Evolutionary conservation across 73 alveolate genomes (phyloP).

Genomic region (Breviolum minutum): DNA sequence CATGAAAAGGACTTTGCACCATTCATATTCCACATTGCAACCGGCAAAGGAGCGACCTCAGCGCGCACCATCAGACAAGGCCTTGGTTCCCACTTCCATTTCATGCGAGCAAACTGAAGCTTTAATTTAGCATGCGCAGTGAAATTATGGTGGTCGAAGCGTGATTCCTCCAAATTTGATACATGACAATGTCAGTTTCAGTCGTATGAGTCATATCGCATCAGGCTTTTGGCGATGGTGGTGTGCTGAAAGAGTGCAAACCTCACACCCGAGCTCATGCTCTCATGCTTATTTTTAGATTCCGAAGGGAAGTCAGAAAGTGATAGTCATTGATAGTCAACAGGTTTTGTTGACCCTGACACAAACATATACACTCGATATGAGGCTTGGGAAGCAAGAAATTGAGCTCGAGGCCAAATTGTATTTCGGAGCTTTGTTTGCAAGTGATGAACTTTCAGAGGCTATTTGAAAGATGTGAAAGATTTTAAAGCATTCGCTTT

Average conservation of each 20-base stretch:
- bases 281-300: too few species aligned
- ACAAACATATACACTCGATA: neutral
- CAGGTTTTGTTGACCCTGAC: neutral
- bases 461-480: neutral
- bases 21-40: neutral
- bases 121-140: too few species aligned
- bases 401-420: conserved; percentile 51
- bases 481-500: neutral
- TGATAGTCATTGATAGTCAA: neutral
- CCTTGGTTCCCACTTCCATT: neutral
- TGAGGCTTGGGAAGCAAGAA: conserved; percentile 76
- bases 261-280: neutral
- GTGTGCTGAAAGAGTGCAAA: conserved; percentile 58
- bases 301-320: neutral
- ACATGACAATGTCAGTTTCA: neutral
- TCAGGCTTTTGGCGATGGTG: conserved; percentile 76
- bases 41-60: conserved; percentile 5
- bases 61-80: conserved; percentile 15
- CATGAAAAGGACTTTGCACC: too few species aligned
- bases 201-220: neutral
- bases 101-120: neutral
- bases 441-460: neutral
- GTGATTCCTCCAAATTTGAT: neutral
- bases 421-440: neutral
- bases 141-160: neutral